phyloP scores from a whole-genome alignment of 169 alveolate species.

The Cryptosporidium baileyi region DNA sequence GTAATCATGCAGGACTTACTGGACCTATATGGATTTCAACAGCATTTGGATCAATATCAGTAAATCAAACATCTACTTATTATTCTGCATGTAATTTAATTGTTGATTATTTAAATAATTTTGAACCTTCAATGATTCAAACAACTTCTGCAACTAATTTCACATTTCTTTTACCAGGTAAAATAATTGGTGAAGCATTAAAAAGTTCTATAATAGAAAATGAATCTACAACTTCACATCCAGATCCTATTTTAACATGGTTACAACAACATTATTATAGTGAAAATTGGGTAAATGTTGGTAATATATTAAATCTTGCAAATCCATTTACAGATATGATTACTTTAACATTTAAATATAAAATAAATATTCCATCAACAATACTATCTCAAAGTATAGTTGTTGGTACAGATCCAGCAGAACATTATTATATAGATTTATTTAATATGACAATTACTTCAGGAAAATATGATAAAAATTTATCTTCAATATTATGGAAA shows the following conservation, averaged over 20 bases:
- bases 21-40: slow-evolving; percentile 69
- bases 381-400: slow-evolving; percentile 7
- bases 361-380: slow-evolving; percentile 5
- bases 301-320: slow-evolving; percentile 28
- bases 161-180: slow-evolving; percentile 52
- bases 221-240: neutral
- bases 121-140: slow-evolving; percentile 46
- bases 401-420: slow-evolving; percentile 1
- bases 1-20: slow-evolving; percentile 55
- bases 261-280: slow-evolving; percentile 64
- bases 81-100: slow-evolving; percentile 51
- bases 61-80: slow-evolving; percentile 58
- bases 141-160: slow-evolving; percentile 59
- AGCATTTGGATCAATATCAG: slow-evolving; percentile 65
- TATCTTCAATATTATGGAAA: slow-evolving; percentile 1
- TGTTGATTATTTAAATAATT: slow-evolving; percentile 18
- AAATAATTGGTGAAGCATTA: neutral
- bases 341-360: slow-evolving; percentile 24
- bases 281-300: slow-evolving; percentile 41
- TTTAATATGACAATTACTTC: slow-evolving; percentile 34
- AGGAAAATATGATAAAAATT: slow-evolving; percentile 1
- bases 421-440: slow-evolving; percentile 28
- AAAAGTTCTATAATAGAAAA: neutral
- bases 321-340: slow-evolving; percentile 41
- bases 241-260: slow-evolving; percentile 52